A percentile compares a stretch with the other conserved stretches of the same genome.
Conservation (phyloP, 345 rosid species). For the Luvunga scandens region DNA sequence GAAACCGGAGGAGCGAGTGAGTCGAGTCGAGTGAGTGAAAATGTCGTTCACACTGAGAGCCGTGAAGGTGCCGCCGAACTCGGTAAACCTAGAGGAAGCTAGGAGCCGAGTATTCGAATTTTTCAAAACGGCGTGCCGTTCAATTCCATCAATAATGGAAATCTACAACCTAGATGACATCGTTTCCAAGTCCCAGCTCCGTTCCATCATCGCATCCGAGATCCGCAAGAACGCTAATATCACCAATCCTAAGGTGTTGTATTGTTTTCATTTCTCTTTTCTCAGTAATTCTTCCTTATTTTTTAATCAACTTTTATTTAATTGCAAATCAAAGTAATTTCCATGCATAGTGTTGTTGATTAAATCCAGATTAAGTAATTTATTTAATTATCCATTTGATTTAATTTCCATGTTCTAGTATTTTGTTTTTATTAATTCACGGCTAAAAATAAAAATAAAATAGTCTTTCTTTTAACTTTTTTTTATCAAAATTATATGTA, state of each 20-base stretch:
- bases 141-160: conserved; percentile 74
- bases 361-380: too few relatives aligned
- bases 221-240: conserved; percentile 73
- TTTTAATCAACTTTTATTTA: too few relatives aligned
- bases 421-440: too few relatives aligned
- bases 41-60: conserved; percentile 64
- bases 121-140: conserved; percentile 79
- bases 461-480: too few relatives aligned
- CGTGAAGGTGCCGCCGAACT: conserved; percentile 81
- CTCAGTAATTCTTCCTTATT: too few relatives aligned
- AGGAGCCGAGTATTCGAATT: conserved; percentile 69
- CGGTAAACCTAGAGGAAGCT: conserved; percentile 82
- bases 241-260: conserved; percentile 71
- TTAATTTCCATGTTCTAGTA: too few relatives aligned
- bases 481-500: too few relatives aligned
- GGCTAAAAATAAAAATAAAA: too few relatives aligned
- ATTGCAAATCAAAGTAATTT: neutral
- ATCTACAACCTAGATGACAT: conserved; percentile 92
- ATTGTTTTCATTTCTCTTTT: conserved; percentile 13
- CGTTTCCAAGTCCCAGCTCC: conserved; percentile 71
- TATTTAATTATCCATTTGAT: too few relatives aligned
- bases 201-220: conserved; percentile 75
- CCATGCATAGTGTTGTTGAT: neutral
- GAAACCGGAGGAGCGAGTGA: neutral
- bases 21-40: conserved; percentile 4